Evolutionary conservation across 371 early-diverging fungal species (phyloP).

Genomic region (Syncephalastrum contaminatum): DNA sequence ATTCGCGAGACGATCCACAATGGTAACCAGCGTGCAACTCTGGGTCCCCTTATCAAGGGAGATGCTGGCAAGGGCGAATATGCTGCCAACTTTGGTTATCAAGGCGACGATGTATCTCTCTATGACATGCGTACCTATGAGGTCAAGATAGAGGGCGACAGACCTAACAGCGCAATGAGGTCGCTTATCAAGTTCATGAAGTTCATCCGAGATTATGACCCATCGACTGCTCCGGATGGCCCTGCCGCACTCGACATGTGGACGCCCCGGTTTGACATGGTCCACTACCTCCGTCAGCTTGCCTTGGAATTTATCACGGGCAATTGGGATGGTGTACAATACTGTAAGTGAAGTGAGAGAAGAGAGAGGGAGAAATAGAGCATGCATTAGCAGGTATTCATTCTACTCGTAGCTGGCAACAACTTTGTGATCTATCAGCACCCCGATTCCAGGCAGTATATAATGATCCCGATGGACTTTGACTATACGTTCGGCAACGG

Average conservation of each 20-base stretch:
- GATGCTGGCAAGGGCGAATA: conserved; percentile 32
- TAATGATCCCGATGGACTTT: conserved; percentile 45
- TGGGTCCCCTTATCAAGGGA: conserved; percentile 20
- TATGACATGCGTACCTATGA: conserved; percentile 19
- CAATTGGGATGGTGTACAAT: conserved; percentile 32
- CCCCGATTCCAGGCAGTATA: conserved; percentile 13
- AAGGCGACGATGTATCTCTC: conserved; percentile 18
- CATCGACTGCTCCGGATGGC: not conserved
- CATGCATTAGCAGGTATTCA: too few relatives aligned
- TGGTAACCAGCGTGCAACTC: conserved; percentile 13
- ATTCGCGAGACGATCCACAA: conserved; percentile 36
- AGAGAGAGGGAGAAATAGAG: too few relatives aligned
- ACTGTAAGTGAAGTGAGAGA: conserved; percentile 1
- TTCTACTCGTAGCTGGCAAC: conserved; percentile 16
- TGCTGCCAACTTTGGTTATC: conserved; percentile 33
- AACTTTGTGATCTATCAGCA: conserved; percentile 27
- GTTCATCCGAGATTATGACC: not conserved
- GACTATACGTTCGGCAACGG: conserved; percentile 45
- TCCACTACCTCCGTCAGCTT: conserved; percentile 35
- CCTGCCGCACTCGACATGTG: conserved; percentile 11
- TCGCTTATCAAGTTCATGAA: conserved; percentile 26
- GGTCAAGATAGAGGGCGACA: conserved; percentile 13
- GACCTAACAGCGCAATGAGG: conserved; percentile 7
- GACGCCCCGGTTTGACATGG: conserved; percentile 17
- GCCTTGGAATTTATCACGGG: conserved; percentile 44